These are phyloP conservation scores for Nicotiana tabacum DNA, from an alignment of 257 asterid species.

Conservation along the genomic window DNA sequence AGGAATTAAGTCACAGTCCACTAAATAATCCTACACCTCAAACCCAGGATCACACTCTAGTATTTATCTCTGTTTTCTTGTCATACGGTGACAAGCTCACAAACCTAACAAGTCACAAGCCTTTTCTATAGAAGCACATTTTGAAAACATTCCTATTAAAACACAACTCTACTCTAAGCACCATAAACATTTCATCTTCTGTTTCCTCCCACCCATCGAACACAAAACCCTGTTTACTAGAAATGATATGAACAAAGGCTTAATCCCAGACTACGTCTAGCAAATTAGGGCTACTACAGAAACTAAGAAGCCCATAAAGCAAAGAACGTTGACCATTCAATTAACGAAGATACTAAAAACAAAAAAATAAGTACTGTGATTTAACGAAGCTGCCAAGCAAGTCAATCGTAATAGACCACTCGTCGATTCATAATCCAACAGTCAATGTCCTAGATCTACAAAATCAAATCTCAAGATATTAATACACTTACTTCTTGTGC, in stretches of 20 bases:
- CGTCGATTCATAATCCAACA: not conserved
- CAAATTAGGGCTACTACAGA: not conserved
- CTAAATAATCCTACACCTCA: not conserved
- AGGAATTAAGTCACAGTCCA: not conserved
- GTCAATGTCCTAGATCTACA: not conserved
- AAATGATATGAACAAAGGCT: not conserved
- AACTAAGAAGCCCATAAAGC: not conserved
- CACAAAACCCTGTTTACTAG: not conserved
- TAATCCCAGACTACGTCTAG: not conserved
- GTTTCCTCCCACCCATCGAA: not conserved
- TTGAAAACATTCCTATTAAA: not conserved
- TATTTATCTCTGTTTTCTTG: not conserved
- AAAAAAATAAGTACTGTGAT: not conserved
- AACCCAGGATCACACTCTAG: not conserved
- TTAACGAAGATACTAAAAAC: not conserved
- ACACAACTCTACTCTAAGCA: not conserved
- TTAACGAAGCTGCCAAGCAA: not conserved
- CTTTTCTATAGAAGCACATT: not conserved
- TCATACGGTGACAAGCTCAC: not conserved
- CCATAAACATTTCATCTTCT: not conserved
- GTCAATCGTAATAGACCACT: not conserved
- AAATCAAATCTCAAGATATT: not conserved
- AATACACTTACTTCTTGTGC: slow-evolving; percentile 25
- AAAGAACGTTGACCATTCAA: not conserved
- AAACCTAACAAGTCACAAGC: not conserved